These are phyloP conservation scores for Sodiomyces alkalinus DNA, from an alignment of 2,329 filamentous ascomycete genomes.

Conservation along the genomic window DNA sequence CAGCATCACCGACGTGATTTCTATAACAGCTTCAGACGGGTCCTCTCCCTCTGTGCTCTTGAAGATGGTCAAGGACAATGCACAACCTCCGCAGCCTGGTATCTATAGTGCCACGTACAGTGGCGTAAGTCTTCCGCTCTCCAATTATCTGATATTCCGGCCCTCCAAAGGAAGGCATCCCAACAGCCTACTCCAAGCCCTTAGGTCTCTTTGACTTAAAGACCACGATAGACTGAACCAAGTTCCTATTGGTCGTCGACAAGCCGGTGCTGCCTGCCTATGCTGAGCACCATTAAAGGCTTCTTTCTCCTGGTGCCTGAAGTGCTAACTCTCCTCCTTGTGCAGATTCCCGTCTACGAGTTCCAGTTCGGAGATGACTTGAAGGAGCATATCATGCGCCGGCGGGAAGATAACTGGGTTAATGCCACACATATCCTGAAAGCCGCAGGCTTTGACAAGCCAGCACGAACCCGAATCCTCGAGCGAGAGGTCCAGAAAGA, in stretches of 20 bases:
- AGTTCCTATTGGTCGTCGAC: too few relatives aligned
- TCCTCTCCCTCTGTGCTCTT: conserved; percentile 5
- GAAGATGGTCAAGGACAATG: conserved; percentile 30
- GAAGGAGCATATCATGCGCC: conserved; percentile 86
- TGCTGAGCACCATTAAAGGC: too few relatives aligned
- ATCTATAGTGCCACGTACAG: conserved; percentile 57
- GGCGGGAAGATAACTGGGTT: conserved; percentile 89
- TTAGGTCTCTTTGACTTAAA: too few relatives aligned
- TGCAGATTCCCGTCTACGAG: conserved; percentile 85
- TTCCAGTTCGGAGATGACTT: conserved; percentile 69
- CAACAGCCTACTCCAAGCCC: neutral
- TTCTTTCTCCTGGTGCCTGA: too few relatives aligned
- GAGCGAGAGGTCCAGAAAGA: conserved; percentile 97
- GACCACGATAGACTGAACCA: too few relatives aligned
- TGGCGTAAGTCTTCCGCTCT: conserved; percentile 34
- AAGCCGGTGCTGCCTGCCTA: too few relatives aligned
- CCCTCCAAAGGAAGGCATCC: too few relatives aligned
- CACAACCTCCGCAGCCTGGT: conserved; percentile 20
- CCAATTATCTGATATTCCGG: too few relatives aligned
- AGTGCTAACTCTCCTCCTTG: conserved; percentile 1
- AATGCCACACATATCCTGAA: conserved; percentile 99
- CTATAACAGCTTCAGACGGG: too few relatives aligned
- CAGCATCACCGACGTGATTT: neutral
- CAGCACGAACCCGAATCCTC: conserved; percentile 82
- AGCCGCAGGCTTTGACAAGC: conserved; percentile 93